Evolutionary conservation across 805 yeast species (phyloP).

Genomic region (Candida parachauliodes): DNA sequence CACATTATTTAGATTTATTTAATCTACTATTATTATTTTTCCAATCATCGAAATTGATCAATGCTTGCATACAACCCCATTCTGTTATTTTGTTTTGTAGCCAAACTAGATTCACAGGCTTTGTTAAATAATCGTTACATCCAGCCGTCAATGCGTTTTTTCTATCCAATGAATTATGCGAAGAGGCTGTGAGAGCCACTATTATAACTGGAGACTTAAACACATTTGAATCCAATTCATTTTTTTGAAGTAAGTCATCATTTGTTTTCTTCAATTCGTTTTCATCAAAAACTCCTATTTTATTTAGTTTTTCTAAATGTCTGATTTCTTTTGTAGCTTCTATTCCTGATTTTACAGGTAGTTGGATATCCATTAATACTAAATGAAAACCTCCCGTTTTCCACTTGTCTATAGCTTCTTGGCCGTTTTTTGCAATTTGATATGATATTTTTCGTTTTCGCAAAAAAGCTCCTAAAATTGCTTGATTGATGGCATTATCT

Average conservation of each 20-base stretch:
- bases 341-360: slow-evolving; percentile 93
- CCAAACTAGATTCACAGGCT: slow-evolving; percentile 95
- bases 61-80: slow-evolving; percentile 99
- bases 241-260: slow-evolving; percentile 38
- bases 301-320: slow-evolving; percentile 72
- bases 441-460: slow-evolving; percentile 81
- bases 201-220: slow-evolving; percentile 95
- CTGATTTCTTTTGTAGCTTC: slow-evolving; percentile 94
- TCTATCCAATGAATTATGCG: slow-evolving; percentile 72
- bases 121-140: slow-evolving; percentile 93
- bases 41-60: slow-evolving; percentile 95
- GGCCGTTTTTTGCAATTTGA: slow-evolving; percentile 87
- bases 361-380: slow-evolving; percentile 94
- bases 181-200: slow-evolving; percentile 93
- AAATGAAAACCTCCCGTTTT: slow-evolving; percentile 90
- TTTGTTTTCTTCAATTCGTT: slow-evolving; percentile 23
- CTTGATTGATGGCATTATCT: slow-evolving; percentile 92
- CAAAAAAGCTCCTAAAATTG: slow-evolving; percentile 84
- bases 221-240: slow-evolving; percentile 54
- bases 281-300: slow-evolving; percentile 65
- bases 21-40: slow-evolving; percentile 26
- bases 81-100: slow-evolving; percentile 88
- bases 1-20: neutral
- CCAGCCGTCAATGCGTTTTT: slow-evolving; percentile 94
- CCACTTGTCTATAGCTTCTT: slow-evolving; percentile 95